These are phyloP conservation scores for Pharus latifolius DNA, from an alignment of 176 grass and related monocot genomes.

Conservation along the genomic window DNA sequence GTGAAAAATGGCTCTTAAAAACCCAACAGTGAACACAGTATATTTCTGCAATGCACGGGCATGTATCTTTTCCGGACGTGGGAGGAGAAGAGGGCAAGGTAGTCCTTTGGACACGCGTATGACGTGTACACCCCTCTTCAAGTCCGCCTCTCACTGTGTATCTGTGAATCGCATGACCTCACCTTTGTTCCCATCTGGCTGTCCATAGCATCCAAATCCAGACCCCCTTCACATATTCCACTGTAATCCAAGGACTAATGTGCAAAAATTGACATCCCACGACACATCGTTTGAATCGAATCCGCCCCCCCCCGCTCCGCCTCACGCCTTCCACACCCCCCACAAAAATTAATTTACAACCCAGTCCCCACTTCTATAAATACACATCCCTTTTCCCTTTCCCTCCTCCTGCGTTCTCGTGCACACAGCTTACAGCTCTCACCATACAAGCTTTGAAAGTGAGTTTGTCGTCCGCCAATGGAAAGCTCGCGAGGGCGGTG, in stretches of 20 bases:
- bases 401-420: background rate
- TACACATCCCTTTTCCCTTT: background rate
- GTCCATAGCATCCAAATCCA: background rate
- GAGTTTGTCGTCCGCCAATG: background rate
- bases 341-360: background rate
- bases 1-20: too few species aligned
- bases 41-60: too few species aligned
- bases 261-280: too few species aligned
- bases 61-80: too few species aligned
- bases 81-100: too few species aligned
- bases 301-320: background rate
- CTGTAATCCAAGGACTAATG: too few species aligned
- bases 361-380: background rate
- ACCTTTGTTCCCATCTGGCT: background rate
- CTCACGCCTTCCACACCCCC: background rate
- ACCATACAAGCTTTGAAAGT: too few species aligned
- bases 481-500: conserved; percentile 18
- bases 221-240: too few species aligned
- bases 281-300: background rate
- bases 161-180: background rate
- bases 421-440: background rate
- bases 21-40: too few species aligned
- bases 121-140: too few species aligned
- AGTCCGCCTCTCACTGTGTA: too few species aligned
- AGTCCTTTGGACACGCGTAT: too few species aligned